These are phyloP conservation scores for Moniliella sp. DNA, from an alignment of 1,284 basidiomycete species.

Conservation along the genomic window DNA sequence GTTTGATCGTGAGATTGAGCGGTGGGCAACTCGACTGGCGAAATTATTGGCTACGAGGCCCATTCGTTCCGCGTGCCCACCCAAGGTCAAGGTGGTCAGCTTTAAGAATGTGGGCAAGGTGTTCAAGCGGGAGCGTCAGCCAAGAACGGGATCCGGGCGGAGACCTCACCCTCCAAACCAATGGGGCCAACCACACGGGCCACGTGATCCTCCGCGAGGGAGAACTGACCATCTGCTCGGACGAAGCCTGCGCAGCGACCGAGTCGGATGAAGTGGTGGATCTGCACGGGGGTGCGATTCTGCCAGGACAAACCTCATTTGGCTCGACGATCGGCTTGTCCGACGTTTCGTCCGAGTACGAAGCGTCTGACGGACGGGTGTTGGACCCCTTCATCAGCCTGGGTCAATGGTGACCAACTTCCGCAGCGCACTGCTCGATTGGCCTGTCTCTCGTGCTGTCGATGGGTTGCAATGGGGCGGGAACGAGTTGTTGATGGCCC, in stretches of 20 bases:
- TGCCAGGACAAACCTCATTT: constrained; percentile 14
- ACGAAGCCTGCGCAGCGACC: background rate
- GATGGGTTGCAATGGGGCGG: constrained; percentile 20
- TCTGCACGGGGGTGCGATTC: constrained; percentile 1
- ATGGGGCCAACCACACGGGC: background rate
- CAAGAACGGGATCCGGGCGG: background rate
- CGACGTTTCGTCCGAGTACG: constrained; percentile 14
- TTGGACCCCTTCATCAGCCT: constrained; percentile 3
- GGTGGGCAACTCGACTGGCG: constrained; percentile 6
- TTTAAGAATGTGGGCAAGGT: constrained; percentile 1
- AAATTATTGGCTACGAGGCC: constrained; percentile 9
- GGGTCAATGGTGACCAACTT: background rate
- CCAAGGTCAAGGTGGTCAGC: background rate
- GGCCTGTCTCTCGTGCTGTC: constrained; percentile 8
- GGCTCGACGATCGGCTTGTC: constrained; percentile 17
- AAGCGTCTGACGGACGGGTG: constrained; percentile 11
- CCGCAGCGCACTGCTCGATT: constrained; percentile 2
- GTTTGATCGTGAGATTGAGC: constrained; percentile 10
- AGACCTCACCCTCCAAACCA: background rate
- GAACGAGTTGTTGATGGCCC: constrained; percentile 28
- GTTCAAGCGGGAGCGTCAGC: background rate
- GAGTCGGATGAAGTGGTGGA: constrained; percentile 1
- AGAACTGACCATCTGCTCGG: background rate
- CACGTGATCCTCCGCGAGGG: background rate
- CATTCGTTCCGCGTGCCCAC: background rate